These are phyloP conservation scores for Pilatotrama ljubarskyi DNA, from an alignment of 768 basidiomycete genomes.

Conservation along the genomic window DNA sequence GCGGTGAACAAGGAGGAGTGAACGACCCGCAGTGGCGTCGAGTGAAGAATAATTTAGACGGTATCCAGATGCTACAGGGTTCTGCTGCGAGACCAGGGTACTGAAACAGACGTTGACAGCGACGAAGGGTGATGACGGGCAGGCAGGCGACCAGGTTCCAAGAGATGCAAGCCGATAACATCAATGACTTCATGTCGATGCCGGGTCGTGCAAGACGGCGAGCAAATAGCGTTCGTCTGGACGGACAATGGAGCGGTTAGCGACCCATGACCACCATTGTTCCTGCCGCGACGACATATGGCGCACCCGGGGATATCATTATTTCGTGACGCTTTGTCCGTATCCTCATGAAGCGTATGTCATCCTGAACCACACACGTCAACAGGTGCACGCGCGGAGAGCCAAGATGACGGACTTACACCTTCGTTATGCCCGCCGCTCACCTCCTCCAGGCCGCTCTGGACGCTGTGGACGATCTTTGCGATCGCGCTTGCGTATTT, in stretches of 20 bases:
- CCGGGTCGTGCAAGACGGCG: constrained; percentile 81
- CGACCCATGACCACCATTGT: background rate
- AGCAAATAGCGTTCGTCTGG: constrained; percentile 79
- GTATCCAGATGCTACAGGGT: constrained; percentile 19
- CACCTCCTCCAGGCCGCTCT: constrained; percentile 76
- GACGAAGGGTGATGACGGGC: background rate
- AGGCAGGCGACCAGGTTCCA: background rate
- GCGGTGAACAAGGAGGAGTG: no score
- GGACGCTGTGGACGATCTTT: constrained; percentile 76
- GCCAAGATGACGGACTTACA: constrained; percentile 40
- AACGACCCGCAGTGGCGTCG: background rate
- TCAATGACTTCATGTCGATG: constrained; percentile 37
- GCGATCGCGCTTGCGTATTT: constrained; percentile 73
- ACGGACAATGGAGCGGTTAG: constrained; percentile 6
- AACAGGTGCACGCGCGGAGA: background rate
- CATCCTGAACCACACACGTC: constrained; percentile 54
- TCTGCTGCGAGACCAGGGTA: constrained; percentile 1
- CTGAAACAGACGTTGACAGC: constrained; percentile 8
- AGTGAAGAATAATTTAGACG: constrained; percentile 8
- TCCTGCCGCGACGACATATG: constrained; percentile 5
- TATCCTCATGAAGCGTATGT: constrained; percentile 85
- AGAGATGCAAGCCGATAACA: background rate
- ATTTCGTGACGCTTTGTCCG: constrained; percentile 90
- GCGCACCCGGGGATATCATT: constrained; percentile 90
- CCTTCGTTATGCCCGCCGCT: constrained; percentile 60